Conservation (phyloP, 116 monocot genomes). For the Cymodocea nodosa region DNA sequence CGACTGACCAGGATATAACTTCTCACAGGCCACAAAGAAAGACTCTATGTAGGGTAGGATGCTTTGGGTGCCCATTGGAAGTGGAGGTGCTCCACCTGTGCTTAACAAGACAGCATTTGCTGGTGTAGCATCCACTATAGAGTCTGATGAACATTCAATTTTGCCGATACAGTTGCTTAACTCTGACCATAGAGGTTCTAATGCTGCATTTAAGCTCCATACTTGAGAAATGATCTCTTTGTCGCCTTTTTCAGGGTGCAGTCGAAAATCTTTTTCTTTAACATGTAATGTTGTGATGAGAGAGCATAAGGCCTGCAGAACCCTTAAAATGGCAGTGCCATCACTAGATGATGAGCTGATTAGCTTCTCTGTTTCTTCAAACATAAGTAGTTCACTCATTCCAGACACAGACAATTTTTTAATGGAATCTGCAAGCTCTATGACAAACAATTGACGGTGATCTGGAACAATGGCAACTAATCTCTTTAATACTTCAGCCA, state of each 20-base stretch:
- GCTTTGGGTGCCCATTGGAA: constrained; percentile 87
- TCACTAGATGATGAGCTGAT: constrained; percentile 60
- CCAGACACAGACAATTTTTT: constrained; percentile 58
- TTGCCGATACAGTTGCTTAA: constrained; percentile 87
- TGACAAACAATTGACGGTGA: constrained; percentile 70
- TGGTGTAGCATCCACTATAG: constrained; percentile 28
- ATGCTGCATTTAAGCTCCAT: constrained; percentile 55
- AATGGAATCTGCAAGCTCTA: constrained; percentile 71
- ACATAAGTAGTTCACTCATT: constrained; percentile 58
- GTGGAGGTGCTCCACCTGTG: constrained; percentile 29
- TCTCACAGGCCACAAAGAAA: constrained; percentile 97
- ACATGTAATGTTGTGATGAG: constrained; percentile 62
- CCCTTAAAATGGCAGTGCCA: constrained; percentile 85
- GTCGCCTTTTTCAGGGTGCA: constrained; percentile 38
- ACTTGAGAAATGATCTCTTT: constrained; percentile 57
- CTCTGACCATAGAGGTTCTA: constrained; percentile 88
- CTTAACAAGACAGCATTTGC: neutral
- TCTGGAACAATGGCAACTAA: constrained; percentile 71
- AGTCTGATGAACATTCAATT: constrained; percentile 66
- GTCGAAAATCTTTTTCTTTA: constrained; percentile 49
- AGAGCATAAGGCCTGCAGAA: constrained; percentile 85
- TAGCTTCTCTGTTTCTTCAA: constrained; percentile 71
- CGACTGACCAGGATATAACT: constrained; percentile 58
- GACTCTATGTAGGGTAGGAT: constrained; percentile 97
- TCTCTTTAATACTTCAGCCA: constrained; percentile 84